Percentiles rank a stretch among this genome's conserved stretches.
These are phyloP conservation scores for Musa beccarii DNA, from an alignment of 176 grass and related monocot genomes.

Conservation along the genomic window DNA sequence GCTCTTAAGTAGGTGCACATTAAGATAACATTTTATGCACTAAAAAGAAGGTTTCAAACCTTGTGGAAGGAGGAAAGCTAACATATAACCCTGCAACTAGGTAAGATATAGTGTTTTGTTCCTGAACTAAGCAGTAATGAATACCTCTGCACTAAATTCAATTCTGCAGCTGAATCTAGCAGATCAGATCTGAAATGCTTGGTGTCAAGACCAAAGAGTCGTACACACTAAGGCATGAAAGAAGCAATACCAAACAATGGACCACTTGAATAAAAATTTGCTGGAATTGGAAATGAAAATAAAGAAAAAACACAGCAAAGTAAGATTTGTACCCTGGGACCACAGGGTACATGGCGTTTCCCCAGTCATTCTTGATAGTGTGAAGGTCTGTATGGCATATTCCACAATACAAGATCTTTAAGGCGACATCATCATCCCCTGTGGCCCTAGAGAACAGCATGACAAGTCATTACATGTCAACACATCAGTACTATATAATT, in stretches of 20 bases:
- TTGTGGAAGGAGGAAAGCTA: no score
- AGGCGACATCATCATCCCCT: slow-evolving; percentile 48
- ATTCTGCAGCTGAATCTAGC: not conserved
- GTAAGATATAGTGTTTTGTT: no score
- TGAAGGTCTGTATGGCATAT: slow-evolving; percentile 74
- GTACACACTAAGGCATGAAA: no score
- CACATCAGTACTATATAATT: not conserved
- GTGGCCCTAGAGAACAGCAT: slow-evolving; percentile 21
- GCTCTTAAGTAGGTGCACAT: no score
- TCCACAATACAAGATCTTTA: slow-evolving; percentile 70
- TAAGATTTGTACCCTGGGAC: slow-evolving; percentile 45
- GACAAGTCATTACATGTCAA: not conserved
- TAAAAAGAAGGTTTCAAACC: no score
- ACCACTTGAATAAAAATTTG: no score
- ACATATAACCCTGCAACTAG: no score
- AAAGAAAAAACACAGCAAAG: not conserved
- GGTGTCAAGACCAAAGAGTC: no score
- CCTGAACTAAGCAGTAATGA: not conserved
- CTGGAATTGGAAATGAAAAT: not conserved
- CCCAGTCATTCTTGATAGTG: slow-evolving; percentile 57
- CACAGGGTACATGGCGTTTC: slow-evolving; percentile 47
- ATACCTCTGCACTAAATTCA: no score
- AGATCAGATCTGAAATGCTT: not conserved
- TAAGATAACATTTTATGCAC: no score
- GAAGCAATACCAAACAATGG: no score